Conservation (phyloP, 2,329 filamentous ascomycete species). For the Colletotrichum endophyticum region DNA sequence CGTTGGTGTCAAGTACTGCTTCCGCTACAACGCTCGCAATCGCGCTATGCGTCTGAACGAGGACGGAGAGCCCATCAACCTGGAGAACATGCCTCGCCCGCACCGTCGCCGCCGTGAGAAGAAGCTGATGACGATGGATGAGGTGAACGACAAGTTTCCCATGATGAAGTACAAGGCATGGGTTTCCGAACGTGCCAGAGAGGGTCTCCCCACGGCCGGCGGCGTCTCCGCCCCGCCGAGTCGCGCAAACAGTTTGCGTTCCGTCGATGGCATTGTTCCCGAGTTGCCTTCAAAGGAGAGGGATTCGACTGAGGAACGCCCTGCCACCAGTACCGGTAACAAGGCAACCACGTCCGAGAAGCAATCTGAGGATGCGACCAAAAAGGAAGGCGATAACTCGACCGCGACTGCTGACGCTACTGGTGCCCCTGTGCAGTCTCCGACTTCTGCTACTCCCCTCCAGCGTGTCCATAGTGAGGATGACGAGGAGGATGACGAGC, state of each 20-base stretch:
- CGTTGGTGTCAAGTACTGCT: slow-evolving; percentile 99
- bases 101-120: slow-evolving; percentile 91
- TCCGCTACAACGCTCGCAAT: slow-evolving; percentile 95
- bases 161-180: slow-evolving; percentile 96
- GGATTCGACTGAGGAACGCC: slow-evolving; percentile 43
- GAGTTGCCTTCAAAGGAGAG: slow-evolving; percentile 41
- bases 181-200: slow-evolving; percentile 81
- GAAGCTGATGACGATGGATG: slow-evolving; percentile 98
- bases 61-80: slow-evolving; percentile 86
- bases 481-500: slow-evolving; percentile 71
- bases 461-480: slow-evolving; percentile 54
- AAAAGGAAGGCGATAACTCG: slow-evolving; percentile 10
- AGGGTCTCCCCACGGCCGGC: slow-evolving; percentile 83
- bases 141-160: slow-evolving; percentile 97
- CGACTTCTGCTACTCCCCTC: slow-evolving; percentile 29
- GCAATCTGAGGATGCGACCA: neutral
- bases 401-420: neutral
- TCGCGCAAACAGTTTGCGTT: slow-evolving; percentile 74
- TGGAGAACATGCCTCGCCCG: slow-evolving; percentile 83
- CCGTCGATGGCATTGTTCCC: slow-evolving; percentile 61
- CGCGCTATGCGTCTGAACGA: slow-evolving; percentile 78
- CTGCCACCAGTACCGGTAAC: neutral
- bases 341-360: slow-evolving; percentile 10
- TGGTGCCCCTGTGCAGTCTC: neutral
- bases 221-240: slow-evolving; percentile 80